phyloP scores from a whole-genome alignment of 176 grass and related monocot genomes.

The Musa schizocarpa region DNA sequence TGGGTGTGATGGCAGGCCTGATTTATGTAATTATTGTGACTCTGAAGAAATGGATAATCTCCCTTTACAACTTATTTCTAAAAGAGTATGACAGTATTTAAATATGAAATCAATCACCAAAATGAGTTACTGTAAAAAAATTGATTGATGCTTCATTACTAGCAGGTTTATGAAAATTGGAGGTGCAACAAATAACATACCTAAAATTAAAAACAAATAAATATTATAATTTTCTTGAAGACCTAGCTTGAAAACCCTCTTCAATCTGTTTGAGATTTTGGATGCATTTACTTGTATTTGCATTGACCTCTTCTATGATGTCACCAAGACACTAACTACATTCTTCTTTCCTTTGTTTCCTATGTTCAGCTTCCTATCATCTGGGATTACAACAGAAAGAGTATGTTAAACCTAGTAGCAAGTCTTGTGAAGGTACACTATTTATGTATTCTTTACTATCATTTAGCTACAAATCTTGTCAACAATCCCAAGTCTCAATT shows the following conservation, averaged over 20 bases:
- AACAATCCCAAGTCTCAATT: neutral
- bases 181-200: too few species aligned
- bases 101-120: too few species aligned
- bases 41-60: neutral
- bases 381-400: constrained; percentile 89
- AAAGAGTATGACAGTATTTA: too few species aligned
- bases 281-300: neutral
- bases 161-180: too few species aligned
- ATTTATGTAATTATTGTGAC: neutral
- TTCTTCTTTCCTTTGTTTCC: constrained; percentile 21
- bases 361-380: constrained; percentile 54
- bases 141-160: too few species aligned
- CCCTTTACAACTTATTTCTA: neutral
- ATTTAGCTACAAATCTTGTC: constrained; percentile 15
- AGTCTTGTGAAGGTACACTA: constrained; percentile 73
- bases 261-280: neutral
- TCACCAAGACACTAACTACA: neutral
- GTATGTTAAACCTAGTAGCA: constrained; percentile 87
- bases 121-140: too few species aligned
- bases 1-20: neutral
- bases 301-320: too few species aligned
- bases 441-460: constrained; percentile 5
- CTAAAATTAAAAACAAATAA: neutral
- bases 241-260: neutral
- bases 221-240: constrained; percentile 11